Evolutionary conservation across 73 alveolate species (phyloP), one percentile per base, ranked within the genome.

Genomic region (Paramecium caudatum): DNA sequence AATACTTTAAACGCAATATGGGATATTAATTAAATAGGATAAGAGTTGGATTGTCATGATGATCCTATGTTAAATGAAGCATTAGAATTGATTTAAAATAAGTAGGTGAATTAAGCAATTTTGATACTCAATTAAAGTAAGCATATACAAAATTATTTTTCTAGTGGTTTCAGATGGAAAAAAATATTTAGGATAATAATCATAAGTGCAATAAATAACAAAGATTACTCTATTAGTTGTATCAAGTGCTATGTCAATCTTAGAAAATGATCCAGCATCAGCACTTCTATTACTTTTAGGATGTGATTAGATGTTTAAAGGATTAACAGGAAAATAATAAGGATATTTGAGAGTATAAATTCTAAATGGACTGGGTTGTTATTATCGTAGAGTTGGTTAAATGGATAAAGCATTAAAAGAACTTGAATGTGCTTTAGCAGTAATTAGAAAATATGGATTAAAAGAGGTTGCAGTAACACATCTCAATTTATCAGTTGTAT

Each of bases 381-480:
- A 74, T 74, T 74, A 74, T 15, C 36, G 68, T 16, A 74, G 88
- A 21, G 68, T 74, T 41, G 88, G 88, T 36, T 43, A 74, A 45
- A 6, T 45, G 46, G 68, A 41, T 21, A 74, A 45, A 45, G 88
- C 88, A 5, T 43, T 74, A 39, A 74, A 74, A 45, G 88, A 74
- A 74, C 10, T 74, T 12, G 88, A 74, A 74, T 37, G 69, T 74
- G 88, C 88, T 74, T 45, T 74, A 45, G 88, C 88, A 41, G 19
- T 74, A 21, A 74, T 74, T 74, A 30, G 47, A 74, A 74, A 74
- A 74, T 74, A 41, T 41, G 19, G 17, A 15, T 74, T 74, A 43
- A 74, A 74, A 45, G 88, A 74, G 45, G 68, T 74, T 27, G 88
- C 88, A 74, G 88, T 74, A 19, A 74, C 88, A n/a, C 88, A 74